A percentile compares a stretch with the other conserved stretches of the same genome.
Conservation (phyloP, 1,284 basidiomycete species). For the Psilocybe mexicana region DNA sequence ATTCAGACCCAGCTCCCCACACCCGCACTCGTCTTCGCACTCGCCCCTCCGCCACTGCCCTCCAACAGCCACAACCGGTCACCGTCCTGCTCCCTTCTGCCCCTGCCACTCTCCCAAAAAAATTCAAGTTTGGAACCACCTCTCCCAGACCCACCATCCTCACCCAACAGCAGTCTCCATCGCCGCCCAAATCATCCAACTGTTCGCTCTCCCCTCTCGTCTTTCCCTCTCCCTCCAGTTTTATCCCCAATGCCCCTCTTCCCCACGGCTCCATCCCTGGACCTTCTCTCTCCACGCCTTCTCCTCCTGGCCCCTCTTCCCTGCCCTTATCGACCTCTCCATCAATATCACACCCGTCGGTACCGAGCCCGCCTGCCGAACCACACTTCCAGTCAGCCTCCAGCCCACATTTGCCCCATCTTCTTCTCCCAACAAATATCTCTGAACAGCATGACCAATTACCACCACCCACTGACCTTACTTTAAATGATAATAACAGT, state of each 20-base stretch:
- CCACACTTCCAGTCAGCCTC: too few relatives aligned
- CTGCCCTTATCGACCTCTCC: too few relatives aligned
- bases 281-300: neutral
- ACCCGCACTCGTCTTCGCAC: too few relatives aligned
- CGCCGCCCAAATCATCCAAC: neutral
- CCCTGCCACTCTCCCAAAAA: constrained; percentile 29
- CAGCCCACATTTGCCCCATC: too few relatives aligned
- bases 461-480: too few relatives aligned
- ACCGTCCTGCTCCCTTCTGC: constrained; percentile 1
- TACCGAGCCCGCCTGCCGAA: too few relatives aligned
- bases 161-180: neutral
- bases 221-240: neutral
- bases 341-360: too few relatives aligned
- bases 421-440: too few relatives aligned
- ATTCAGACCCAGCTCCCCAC: too few relatives aligned
- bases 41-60: too few relatives aligned
- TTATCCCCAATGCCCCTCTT: neutral
- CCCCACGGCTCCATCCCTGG: neutral
- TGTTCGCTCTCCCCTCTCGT: neutral
- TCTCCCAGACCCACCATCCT: neutral
- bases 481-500: too few relatives aligned
- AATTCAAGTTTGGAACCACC: constrained; percentile 61
- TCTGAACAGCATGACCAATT: too few relatives aligned
- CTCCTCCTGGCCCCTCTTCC: neutral
- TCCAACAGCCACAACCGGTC: neutral